phyloP scores from a whole-genome alignment of 345 rosid genomes.

The Acer yangbiense region DNA sequence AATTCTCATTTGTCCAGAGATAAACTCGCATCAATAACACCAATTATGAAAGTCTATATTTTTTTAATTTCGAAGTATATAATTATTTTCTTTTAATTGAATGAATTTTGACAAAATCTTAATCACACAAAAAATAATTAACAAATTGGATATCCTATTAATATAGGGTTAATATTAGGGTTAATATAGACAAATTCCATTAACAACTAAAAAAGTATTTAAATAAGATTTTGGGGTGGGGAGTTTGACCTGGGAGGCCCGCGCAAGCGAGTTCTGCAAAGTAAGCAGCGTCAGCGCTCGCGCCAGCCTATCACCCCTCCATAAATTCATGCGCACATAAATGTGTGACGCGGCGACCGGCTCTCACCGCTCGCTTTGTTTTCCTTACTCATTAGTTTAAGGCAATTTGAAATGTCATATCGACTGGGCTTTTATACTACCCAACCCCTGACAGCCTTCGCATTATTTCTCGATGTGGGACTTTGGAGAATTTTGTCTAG shows the following conservation, averaged over 20 bases:
- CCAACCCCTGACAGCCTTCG: not conserved
- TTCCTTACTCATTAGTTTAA: conserved; percentile 99
- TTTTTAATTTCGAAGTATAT: too few relatives aligned
- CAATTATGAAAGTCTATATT: too few relatives aligned
- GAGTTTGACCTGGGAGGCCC: conserved; percentile 65
- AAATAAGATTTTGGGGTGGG: conserved; percentile 21
- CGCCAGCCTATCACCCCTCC: conserved; percentile 92
- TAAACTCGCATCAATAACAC: too few relatives aligned
- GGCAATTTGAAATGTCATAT: fast-evolving
- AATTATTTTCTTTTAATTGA: too few relatives aligned
- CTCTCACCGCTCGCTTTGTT: conserved; percentile 84
- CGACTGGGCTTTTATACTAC: not conserved
- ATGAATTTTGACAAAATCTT: too few relatives aligned
- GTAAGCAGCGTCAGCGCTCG: conserved; percentile 85
- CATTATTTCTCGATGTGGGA: conserved; percentile 21
- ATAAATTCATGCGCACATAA: conserved; percentile 66
- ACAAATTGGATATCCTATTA: too few relatives aligned
- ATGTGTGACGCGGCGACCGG: conserved; percentile 54
- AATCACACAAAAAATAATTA: too few relatives aligned
- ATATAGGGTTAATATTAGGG: too few relatives aligned
- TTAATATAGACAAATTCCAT: too few relatives aligned
- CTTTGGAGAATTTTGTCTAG: not conserved
- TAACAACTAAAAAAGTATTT: too few relatives aligned
- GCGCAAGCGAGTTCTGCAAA: conserved; percentile 81
- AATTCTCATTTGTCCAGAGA: too few relatives aligned